Percentiles rank a stretch among this genome's conserved stretches.
These are phyloP conservation scores for Fusarium sp. DNA, from an alignment of 2,329 filamentous ascomycete species.

Conservation along the genomic window DNA sequence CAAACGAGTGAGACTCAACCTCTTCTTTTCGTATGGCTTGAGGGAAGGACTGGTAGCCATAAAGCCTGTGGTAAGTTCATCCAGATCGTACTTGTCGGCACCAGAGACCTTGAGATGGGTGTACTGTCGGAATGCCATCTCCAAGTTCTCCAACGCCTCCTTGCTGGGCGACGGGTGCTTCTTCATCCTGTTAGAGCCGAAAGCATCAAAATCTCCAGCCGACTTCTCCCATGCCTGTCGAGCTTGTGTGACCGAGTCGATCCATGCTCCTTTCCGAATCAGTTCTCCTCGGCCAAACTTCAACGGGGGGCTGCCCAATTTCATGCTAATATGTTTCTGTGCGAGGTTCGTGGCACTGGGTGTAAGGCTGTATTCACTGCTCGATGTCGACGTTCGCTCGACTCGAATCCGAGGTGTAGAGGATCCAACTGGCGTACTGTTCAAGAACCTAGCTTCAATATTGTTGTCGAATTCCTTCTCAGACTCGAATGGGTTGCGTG, in stretches of 20 bases:
- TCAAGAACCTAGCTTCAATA: constrained; percentile 58
- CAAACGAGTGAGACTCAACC: constrained; percentile 32
- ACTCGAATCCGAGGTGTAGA: constrained; percentile 57
- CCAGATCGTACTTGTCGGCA: constrained; percentile 40
- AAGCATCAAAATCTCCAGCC: background rate
- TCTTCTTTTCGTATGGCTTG: constrained; percentile 52
- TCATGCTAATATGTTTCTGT: constrained; percentile 12
- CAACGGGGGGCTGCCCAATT: constrained; percentile 2
- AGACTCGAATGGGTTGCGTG: constrained; percentile 53
- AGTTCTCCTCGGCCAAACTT: constrained; percentile 5
- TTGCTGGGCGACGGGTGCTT: constrained; percentile 65
- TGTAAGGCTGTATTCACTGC: constrained; percentile 33
- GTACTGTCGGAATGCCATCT: constrained; percentile 55
- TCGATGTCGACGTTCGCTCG: constrained; percentile 35
- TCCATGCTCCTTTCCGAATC: constrained; percentile 1
- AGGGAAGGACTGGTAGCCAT: constrained; percentile 33
- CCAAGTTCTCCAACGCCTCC: constrained; percentile 57
- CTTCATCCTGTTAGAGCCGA: constrained; percentile 51
- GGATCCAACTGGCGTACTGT: constrained; percentile 54
- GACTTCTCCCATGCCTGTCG: constrained; percentile 13
- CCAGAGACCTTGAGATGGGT: constrained; percentile 40
- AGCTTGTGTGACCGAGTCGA: constrained; percentile 28
- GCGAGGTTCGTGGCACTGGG: constrained; percentile 11
- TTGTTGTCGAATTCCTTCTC: constrained; percentile 58
- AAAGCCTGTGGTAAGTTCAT: constrained; percentile 52